These are phyloP conservation scores for Nemania sp. DNA, from an alignment of 2,329 filamentous ascomycete genomes.

Conservation along the genomic window DNA sequence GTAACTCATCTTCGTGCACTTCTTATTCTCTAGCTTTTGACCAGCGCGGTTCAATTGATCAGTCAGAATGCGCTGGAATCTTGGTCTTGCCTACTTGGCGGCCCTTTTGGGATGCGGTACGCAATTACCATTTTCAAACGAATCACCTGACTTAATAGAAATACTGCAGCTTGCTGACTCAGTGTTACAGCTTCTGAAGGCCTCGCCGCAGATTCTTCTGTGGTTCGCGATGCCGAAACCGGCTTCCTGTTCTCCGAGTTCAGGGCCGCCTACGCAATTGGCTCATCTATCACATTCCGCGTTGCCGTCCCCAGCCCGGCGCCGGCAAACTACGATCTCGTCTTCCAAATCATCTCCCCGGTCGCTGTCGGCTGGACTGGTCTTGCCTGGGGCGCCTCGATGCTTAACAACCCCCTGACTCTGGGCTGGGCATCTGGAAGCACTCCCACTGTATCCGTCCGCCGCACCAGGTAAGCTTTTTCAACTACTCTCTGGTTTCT, in stretches of 20 bases:
- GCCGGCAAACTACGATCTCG: constrained; percentile 42
- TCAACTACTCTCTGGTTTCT: neutral
- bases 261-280: constrained; percentile 34
- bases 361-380: constrained; percentile 51
- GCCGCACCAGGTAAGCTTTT: constrained; percentile 49
- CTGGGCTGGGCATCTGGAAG: constrained; percentile 50
- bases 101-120: constrained; percentile 33
- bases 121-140: constrained; percentile 3
- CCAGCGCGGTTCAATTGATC: neutral
- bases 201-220: constrained; percentile 32
- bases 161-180: neutral
- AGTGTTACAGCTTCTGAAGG: constrained; percentile 9
- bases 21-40: neutral
- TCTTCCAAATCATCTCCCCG: constrained; percentile 49
- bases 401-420: constrained; percentile 52
- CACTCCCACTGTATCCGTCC: constrained; percentile 46
- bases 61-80: constrained; percentile 36
- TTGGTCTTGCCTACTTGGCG: constrained; percentile 27
- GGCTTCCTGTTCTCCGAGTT: constrained; percentile 39
- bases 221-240: constrained; percentile 35
- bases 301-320: constrained; percentile 43
- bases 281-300: constrained; percentile 38
- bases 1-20: neutral
- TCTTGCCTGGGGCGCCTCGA: constrained; percentile 53
- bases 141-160: neutral